These are phyloP conservation scores for Erodium maritimum DNA, from an alignment of 345 rosid genomes.

Conservation along the genomic window DNA sequence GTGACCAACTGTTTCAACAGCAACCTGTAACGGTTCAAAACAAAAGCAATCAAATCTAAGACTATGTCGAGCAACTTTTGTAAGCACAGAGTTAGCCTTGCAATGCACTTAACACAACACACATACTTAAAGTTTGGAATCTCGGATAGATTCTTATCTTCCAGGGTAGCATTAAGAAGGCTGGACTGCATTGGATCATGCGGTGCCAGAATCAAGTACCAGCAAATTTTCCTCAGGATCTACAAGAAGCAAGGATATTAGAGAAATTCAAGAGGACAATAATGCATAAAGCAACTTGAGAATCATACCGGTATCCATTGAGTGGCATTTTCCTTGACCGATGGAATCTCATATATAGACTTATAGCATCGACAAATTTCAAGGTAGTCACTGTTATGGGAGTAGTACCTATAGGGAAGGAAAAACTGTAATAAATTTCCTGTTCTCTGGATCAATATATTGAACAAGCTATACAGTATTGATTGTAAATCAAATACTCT, in stretches of 20 bases:
- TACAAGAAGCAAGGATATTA: constrained; percentile 7
- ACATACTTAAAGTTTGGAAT: constrained; percentile 70
- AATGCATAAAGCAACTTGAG: constrained; percentile 2
- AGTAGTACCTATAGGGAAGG: constrained; percentile 42
- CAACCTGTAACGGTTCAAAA: constrained; percentile 20
- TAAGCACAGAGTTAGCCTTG: background rate
- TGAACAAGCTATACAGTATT: background rate
- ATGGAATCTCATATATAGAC: constrained; percentile 86
- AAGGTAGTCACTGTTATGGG: constrained; percentile 71
- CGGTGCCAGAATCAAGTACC: constrained; percentile 67
- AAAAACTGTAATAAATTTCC: background rate
- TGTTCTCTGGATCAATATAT: background rate
- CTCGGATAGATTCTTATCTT: constrained; percentile 71
- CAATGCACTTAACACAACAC: background rate
- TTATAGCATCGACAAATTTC: constrained; percentile 89
- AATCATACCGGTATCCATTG: constrained; percentile 69
- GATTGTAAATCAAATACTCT: too few species aligned
- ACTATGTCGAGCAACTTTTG: background rate
- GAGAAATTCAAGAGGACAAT: background rate
- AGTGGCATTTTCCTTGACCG: constrained; percentile 60
- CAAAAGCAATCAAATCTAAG: background rate
- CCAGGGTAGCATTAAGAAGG: constrained; percentile 63
- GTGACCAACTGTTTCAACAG: constrained; percentile 63
- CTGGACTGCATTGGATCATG: constrained; percentile 80
- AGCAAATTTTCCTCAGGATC: constrained; percentile 76